Base-by-base conservation (phyloP, 1,284 basidiomycete genomes). In the Rhodofomes roseus region DNA sequence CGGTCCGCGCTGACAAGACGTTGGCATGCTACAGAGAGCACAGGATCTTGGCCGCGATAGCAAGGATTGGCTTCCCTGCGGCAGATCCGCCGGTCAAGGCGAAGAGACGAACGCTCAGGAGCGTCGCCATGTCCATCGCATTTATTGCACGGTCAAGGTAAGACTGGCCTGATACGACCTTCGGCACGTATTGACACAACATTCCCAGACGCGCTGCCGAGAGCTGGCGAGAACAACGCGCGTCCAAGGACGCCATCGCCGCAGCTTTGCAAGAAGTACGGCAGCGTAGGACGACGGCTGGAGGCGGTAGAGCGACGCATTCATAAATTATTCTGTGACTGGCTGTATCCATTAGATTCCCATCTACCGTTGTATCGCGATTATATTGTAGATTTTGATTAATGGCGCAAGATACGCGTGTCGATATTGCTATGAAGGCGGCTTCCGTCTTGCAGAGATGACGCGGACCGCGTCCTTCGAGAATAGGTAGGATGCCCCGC, bases 401-500 rank as follows among this genome's bases (percentile, higher is more conserved):
- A 29, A 51, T 55, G n/a, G 34, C 8, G 18, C 12, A 25, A 14
- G 20, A 37, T n/a, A 50, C 37, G 29, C 37, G 4, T 39, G 12
- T 39, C 37, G 12, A 16, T 1, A 4, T 51, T 36, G 44, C 56
- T 50, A 52, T 52, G 68, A 34, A 9, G 65, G 66, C 2, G 63
- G 57, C 8, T 59, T 60, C 4, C 46, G 55, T 57, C 61, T 65
- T 18, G 62, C 29, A 1, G 66, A 62, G 20, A 73, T 54, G 36
- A 73, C 64, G 29, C 69, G 66, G 40, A 73, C 69, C 20, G 70
- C 70, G 29, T 69, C 66, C 56, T 67, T 70, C 0, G 68, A 61
- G 65, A 92, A 92, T 1, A 96, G 69, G 69, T 98, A 98, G 25
- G 93, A 94, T 53, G 95, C 67, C 1, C 96, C 96, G 65, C 94